Percentiles rank a stretch among this genome's conserved stretches.
Conservation (phyloP, 2,329 filamentous ascomycete species). For the Blastomyces gilchristii region DNA sequence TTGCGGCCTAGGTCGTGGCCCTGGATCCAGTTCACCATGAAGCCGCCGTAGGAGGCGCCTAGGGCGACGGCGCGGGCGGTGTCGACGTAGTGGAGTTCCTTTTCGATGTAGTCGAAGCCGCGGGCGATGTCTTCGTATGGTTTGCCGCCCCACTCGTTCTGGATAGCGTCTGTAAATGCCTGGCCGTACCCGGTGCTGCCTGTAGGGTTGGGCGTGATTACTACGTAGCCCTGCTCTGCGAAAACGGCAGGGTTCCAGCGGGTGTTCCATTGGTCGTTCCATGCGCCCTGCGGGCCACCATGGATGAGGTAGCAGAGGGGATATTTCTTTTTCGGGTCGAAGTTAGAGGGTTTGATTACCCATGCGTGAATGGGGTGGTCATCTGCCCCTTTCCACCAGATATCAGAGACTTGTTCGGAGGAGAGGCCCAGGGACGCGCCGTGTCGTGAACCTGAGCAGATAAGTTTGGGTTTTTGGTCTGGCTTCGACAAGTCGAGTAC, state of each 20-base stretch:
- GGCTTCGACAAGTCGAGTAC: constrained; percentile 29
- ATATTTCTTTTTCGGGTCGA: constrained; percentile 39
- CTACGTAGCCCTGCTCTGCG: constrained; percentile 52
- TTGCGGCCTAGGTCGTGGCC: constrained; percentile 45
- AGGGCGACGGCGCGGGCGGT: constrained; percentile 43
- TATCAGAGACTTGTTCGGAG: constrained; percentile 33
- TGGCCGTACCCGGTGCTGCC: constrained; percentile 50
- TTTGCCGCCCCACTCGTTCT: constrained; percentile 43
- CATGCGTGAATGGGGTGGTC: constrained; percentile 37
- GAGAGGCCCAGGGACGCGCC: constrained; percentile 35
- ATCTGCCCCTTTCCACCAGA: constrained; percentile 39
- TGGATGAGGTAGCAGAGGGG: constrained; percentile 46
- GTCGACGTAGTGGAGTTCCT: constrained; percentile 44
- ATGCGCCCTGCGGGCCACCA: constrained; percentile 43
- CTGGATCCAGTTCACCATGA: constrained; percentile 51
- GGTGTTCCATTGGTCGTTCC: constrained; percentile 46
- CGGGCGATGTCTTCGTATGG: constrained; percentile 48
- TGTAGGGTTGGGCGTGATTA: constrained; percentile 50
- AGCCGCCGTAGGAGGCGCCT: constrained; percentile 49
- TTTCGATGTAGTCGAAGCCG: constrained; percentile 43
- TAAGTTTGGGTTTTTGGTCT: constrained; percentile 19
- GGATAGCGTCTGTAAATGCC: constrained; percentile 43
- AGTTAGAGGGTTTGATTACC: constrained; percentile 40
- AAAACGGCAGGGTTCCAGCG: constrained; percentile 48
- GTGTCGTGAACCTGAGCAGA: constrained; percentile 31